Conservation (phyloP, 306 rosid species). For the Dicorynia guianensis region DNA sequence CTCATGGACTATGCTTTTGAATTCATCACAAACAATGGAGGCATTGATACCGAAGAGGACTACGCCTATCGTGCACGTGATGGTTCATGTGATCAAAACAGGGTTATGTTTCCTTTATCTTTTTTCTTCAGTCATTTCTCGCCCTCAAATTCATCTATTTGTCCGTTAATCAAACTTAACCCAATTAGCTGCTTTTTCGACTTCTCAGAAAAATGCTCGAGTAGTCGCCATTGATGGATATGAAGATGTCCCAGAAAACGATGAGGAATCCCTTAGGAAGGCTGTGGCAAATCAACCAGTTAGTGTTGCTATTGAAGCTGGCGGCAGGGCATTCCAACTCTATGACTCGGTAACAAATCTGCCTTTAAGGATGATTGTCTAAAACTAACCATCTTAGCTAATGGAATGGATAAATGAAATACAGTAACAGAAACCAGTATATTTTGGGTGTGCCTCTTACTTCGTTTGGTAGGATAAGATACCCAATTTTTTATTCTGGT, state of each 20-base stretch:
- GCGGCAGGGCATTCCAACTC: conserved; percentile 90
- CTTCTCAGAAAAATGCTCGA: conserved; percentile 63
- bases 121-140: background rate
- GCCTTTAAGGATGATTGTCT: background rate
- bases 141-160: background rate
- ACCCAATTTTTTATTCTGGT: background rate
- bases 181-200: background rate
- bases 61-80: conserved; percentile 77
- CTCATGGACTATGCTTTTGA: conserved; percentile 92
- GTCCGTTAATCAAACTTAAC: background rate
- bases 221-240: conserved; percentile 80
- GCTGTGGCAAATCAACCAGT: conserved; percentile 82
- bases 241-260: conserved; percentile 81
- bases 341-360: conserved; percentile 65
- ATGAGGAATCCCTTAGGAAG: conserved; percentile 76
- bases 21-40: conserved; percentile 78
- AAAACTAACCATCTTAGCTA: background rate
- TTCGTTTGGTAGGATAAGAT: conserved; percentile 17
- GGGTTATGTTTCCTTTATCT: conserved; percentile 53
- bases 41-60: conserved; percentile 81
- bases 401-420: background rate
- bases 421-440: background rate
- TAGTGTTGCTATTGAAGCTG: conserved; percentile 96
- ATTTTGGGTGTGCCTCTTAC: background rate
- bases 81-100: conserved; percentile 64